Percentiles rank a stretch among this genome's conserved stretches.
These are phyloP conservation scores for Vaccinium myrtillus DNA, from an alignment of 148 eudicot species.

Conservation along the genomic window DNA sequence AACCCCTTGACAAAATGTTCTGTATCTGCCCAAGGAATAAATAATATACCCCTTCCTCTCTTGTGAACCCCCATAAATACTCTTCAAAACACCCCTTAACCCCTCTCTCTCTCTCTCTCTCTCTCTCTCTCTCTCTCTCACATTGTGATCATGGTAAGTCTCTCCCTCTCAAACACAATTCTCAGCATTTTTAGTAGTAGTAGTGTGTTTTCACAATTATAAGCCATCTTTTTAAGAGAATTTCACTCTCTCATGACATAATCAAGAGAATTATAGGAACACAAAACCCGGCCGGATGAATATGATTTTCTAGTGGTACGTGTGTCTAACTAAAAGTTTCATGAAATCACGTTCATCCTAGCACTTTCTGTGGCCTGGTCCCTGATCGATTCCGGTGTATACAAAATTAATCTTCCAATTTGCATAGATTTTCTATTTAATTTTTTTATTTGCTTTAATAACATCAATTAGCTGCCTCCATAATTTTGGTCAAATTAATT, in stretches of 20 bases:
- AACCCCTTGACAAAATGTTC: slow-evolving; percentile 54
- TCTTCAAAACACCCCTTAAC: slow-evolving; percentile 36
- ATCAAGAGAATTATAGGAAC: background rate
- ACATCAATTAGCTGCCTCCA: too few relatives aligned
- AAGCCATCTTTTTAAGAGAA: background rate
- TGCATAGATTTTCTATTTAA: too few relatives aligned
- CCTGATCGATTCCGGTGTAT: too few relatives aligned
- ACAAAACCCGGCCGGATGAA: background rate
- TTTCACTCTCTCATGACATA: background rate
- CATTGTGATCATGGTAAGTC: slow-evolving; percentile 62
- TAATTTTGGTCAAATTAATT: too few relatives aligned
- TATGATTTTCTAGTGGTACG: background rate
- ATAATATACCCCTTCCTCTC: slow-evolving; percentile 35
- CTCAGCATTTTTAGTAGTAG: background rate
- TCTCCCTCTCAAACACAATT: background rate
- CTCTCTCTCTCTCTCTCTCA: slow-evolving; percentile 7
- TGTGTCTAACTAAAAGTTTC: background rate
- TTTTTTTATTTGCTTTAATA: too few relatives aligned
- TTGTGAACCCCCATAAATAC: slow-evolving; percentile 80
- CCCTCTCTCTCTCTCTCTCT: slow-evolving; percentile 27
- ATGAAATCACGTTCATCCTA: background rate
- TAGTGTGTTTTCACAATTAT: background rate
- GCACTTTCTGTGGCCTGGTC: background rate
- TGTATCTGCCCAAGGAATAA: slow-evolving; percentile 55
- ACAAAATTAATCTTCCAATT: too few relatives aligned